Evolutionary conservation across 805 yeast genomes (phyloP), one percentile per base, ranked within the genome.

Genomic region (Sungouiozyma intestinalis): DNA sequence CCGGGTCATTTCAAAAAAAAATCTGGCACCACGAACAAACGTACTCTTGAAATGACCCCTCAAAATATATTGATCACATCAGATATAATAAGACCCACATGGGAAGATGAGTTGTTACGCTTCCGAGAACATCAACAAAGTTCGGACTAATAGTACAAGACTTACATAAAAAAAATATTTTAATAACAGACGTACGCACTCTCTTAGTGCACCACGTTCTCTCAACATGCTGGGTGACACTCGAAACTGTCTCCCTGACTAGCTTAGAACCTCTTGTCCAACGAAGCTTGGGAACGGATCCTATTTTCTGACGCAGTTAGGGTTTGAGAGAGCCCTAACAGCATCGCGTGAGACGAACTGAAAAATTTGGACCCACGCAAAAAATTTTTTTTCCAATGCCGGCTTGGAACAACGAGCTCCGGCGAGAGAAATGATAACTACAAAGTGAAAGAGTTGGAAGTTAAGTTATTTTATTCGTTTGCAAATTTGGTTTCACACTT

Each of bases 11-110:
- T 45, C 38, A 42, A 49, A 24, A 21, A 13, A n/a, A 14, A 20
- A 6, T 11, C 5, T 11, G 13, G 24, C 14, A 6, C 39, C 5
- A 17, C 27, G 15, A 18, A 35, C 17, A 13, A 18, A 35, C 16
- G 3, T 24, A 35, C 5, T 73, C 72, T 11, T 24, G 29, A 24
- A 7, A 6, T 7, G 6, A 24, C 11, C 29, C 29, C 29, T 24
- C 6, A 11, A 11, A 24, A 24, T 11, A 24, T 24, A 6, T 95
- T 85, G 5, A 71, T 85, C 24, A 79, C 88, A 0, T 75, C 84
- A 11, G 97, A 88, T 60, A 64, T 59, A 48, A 82, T 88, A 35
- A 68, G 95, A 39, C 96, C 97, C 1, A 95, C 85, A 53, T 88
- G 97, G 97, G 87, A 83, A 52, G 63, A 69, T 20, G 80, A 79